Conservation (phyloP, 2,329 filamentous ascomycete genomes). For the Arthrobotrys musiformis region DNA sequence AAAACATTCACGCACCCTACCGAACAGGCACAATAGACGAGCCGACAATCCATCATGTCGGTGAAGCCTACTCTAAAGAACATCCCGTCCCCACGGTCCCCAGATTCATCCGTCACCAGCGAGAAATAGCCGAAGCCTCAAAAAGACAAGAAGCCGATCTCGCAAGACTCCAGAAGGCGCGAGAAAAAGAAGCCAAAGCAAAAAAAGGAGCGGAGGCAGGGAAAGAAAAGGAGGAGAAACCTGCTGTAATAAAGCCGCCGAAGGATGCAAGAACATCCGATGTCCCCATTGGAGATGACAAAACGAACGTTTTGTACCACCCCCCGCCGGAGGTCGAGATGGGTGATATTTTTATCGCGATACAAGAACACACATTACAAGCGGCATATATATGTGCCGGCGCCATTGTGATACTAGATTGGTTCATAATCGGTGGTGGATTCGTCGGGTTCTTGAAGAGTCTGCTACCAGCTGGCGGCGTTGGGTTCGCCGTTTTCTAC, state of each 20-base stretch:
- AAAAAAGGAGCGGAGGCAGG: background rate
- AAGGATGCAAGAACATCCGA: constrained; percentile 73
- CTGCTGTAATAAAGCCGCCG: constrained; percentile 1
- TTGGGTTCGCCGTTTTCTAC: constrained; percentile 44
- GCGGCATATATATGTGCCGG: constrained; percentile 46
- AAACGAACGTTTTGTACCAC: constrained; percentile 74
- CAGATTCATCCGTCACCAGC: constrained; percentile 45
- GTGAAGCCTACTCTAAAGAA: constrained; percentile 44
- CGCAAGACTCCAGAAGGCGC: constrained; percentile 12
- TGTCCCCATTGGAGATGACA: constrained; percentile 94
- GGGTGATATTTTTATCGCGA: constrained; percentile 39
- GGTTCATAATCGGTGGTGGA: constrained; percentile 43
- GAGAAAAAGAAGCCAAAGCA: constrained; percentile 20
- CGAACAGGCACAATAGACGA: constrained; percentile 40
- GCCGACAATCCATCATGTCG: constrained; percentile 40
- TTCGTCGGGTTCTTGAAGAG: constrained; percentile 41
- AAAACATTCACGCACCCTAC: constrained; percentile 16
- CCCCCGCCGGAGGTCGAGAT: constrained; percentile 53
- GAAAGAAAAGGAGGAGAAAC: background rate
- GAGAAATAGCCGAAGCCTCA: constrained; percentile 38
- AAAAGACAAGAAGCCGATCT: constrained; percentile 47
- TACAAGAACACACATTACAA: constrained; percentile 59
- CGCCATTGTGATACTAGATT: constrained; percentile 42
- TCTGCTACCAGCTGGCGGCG: constrained; percentile 40
- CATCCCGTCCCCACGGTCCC: constrained; percentile 46